These are phyloP conservation scores for Paxillus ammoniavirescens DNA, from an alignment of 768 basidiomycete genomes.

Conservation along the genomic window DNA sequence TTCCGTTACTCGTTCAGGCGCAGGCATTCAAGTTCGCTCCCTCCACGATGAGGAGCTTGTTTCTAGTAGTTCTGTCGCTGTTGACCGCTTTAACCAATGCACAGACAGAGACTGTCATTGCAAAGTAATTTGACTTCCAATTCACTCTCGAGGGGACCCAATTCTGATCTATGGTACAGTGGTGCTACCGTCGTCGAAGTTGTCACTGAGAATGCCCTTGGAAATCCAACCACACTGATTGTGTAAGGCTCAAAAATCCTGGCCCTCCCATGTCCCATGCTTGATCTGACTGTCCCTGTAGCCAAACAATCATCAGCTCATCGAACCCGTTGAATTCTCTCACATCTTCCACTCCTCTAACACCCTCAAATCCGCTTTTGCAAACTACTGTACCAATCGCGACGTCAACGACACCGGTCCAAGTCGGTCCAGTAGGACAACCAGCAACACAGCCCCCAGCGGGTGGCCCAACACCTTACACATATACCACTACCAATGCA, in stretches of 20 bases:
- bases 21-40: constrained; percentile 2
- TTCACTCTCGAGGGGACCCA: neutral
- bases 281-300: constrained; percentile 10
- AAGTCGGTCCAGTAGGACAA: constrained; percentile 47
- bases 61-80: constrained; percentile 16
- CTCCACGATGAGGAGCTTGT: constrained; percentile 16
- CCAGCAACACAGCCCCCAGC: constrained; percentile 42
- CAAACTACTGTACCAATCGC: constrained; percentile 19
- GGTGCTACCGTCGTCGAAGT: constrained; percentile 52
- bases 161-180: constrained; percentile 27
- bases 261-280: neutral
- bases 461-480: constrained; percentile 48
- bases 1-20: neutral
- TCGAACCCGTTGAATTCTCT: constrained; percentile 6
- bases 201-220: constrained; percentile 39
- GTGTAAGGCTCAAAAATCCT: constrained; percentile 35
- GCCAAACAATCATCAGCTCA: constrained; percentile 15
- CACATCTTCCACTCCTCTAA: constrained; percentile 7
- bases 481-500: constrained; percentile 46
- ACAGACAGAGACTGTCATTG: constrained; percentile 48
- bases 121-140: constrained; percentile 40
- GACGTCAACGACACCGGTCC: constrained; percentile 19
- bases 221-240: constrained; percentile 39
- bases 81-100: constrained; percentile 27
- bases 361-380: constrained; percentile 17